Base-by-base conservation (phyloP, 805 yeast species). In the Candida gorgasii region DNA sequence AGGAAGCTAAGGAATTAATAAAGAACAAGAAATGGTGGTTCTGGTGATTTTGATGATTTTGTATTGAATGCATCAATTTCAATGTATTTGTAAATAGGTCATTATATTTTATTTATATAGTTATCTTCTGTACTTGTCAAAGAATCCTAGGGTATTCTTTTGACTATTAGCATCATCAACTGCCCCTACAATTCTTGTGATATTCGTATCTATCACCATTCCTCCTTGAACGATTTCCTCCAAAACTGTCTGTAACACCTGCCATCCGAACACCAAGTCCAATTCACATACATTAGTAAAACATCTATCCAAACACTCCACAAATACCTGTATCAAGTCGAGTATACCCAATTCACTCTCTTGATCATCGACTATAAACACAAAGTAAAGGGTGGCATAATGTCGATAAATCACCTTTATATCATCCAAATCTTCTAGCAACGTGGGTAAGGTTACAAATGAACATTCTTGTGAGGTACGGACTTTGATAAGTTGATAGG, bases 261-360 rank as follows among this genome's bases (percentile, higher is more conserved):
- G 97, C 98, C 99, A 93, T 13, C 97, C 97, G 67, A 90, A 92
- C n/a, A 93, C 97, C 48, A 93, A 73, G 65, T 93, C 99, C 52
- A 93, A 73, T 59, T 93, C 99, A 62, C 97, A 90, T 5, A 93
- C 99, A 56, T 89, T 90, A 47, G 82, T 83, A 65, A 93, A 93
- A 63, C 99, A 93, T 45, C 85, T 80, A 60, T 93, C 96, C 50
- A 93, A 73, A 40, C 95, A 86, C 62, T 93, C 97, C 3, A 93
- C 99, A 72, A 93, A 92, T 32, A 93, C 97, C 61, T 93, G 99
- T 44, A 93, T 92, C 57, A 93, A 67, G 62, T 93, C 99, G 34
- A 93, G 65, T 36, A 92, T 92, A 1, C 98, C 98, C 30, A 93
- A 73, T 63, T 93, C 98, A 20, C 90, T 81, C 63, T 93, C 99